Conservation (phyloP, 352 stramenopile species). For the Phytophthora citrophthora region DNA sequence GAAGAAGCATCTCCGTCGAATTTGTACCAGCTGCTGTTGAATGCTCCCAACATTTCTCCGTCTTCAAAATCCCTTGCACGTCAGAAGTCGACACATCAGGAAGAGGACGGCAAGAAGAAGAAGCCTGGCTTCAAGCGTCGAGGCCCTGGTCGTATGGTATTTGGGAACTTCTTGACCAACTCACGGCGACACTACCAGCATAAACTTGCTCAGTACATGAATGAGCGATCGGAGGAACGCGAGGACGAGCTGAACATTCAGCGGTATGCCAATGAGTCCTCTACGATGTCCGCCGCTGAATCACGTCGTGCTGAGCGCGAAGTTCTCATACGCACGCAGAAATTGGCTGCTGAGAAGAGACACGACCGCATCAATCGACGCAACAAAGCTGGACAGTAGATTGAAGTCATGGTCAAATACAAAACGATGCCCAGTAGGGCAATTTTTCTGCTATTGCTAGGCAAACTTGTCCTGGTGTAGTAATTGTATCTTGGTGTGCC, state of each 20-base stretch:
- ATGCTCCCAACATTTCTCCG: conserved; percentile 37
- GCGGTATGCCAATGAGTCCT: conserved; percentile 30
- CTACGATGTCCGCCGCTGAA: conserved; percentile 46
- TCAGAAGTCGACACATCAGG: conserved; percentile 13
- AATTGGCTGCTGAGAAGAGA: conserved; percentile 75
- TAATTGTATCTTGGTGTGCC: conserved; percentile 21
- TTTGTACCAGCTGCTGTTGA: conserved; percentile 50
- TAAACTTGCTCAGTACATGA: conserved; percentile 83
- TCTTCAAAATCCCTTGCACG: conserved; percentile 32
- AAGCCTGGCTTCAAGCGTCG: conserved; percentile 37
- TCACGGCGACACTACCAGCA: conserved; percentile 75
- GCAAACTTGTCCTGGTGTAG: conserved; percentile 2
- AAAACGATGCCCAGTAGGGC: conserved; percentile 18
- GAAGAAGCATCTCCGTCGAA: conserved; percentile 22
- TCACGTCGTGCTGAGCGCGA: conserved; percentile 70
- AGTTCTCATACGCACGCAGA: conserved; percentile 63
- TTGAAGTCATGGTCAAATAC: conserved; percentile 10
- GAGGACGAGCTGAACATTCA: conserved; percentile 81
- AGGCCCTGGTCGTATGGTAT: conserved; percentile 69
- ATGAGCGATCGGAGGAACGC: conserved; percentile 60
- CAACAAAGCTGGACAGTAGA: conserved; percentile 56
- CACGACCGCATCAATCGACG: conserved; percentile 82
- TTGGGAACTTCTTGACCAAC: conserved; percentile 72
- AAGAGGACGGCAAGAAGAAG: conserved; percentile 28
- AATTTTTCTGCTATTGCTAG: conserved; percentile 17